Conservation (phyloP, 495 filamentous ascomycete species). For the Aspergillus cavernicola region DNA sequence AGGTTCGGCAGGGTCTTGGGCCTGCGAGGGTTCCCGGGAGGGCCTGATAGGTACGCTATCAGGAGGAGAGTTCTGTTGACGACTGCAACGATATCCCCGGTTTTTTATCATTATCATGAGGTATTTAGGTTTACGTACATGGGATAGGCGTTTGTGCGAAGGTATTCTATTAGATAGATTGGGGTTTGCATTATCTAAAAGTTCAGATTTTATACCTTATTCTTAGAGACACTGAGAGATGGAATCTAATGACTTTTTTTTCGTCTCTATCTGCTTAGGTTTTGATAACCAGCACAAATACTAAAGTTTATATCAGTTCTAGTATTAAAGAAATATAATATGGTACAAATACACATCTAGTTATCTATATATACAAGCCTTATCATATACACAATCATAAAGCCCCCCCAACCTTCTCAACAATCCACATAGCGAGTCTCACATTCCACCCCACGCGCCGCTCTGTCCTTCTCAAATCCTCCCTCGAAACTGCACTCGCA, state of each 20-base stretch:
- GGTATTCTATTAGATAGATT: slow-evolving; percentile 12
- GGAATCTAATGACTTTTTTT: no score
- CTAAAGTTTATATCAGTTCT: no score
- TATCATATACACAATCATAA: slow-evolving; percentile 38
- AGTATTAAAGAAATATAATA: no score
- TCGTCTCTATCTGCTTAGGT: no score
- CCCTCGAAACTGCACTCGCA: slow-evolving; percentile 58
- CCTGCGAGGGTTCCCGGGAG: slow-evolving; percentile 49
- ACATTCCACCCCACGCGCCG: slow-evolving; percentile 83
- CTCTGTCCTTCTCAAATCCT: slow-evolving; percentile 76
- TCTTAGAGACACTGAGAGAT: not conserved
- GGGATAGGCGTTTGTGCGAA: slow-evolving; percentile 10
- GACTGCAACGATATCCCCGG: slow-evolving; percentile 21
- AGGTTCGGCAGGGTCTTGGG: slow-evolving; percentile 77
- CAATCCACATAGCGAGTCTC: slow-evolving; percentile 86
- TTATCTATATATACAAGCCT: slow-evolving; percentile 4
- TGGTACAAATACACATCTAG: slow-evolving; percentile 6
- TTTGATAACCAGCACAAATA: no score
- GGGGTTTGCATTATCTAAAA: slow-evolving; percentile 1
- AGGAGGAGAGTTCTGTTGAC: not conserved
- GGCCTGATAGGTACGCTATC: slow-evolving; percentile 14
- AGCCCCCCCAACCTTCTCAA: slow-evolving; percentile 66
- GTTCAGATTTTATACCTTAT: slow-evolving; percentile 1
- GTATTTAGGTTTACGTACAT: slow-evolving; percentile 1
- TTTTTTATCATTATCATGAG: slow-evolving; percentile 6